Percentiles rank a stretch among this genome's conserved stretches.
Evolutionary conservation across 148 eudicot genomes (phyloP).

Genomic region (Diospyros kaki): DNA sequence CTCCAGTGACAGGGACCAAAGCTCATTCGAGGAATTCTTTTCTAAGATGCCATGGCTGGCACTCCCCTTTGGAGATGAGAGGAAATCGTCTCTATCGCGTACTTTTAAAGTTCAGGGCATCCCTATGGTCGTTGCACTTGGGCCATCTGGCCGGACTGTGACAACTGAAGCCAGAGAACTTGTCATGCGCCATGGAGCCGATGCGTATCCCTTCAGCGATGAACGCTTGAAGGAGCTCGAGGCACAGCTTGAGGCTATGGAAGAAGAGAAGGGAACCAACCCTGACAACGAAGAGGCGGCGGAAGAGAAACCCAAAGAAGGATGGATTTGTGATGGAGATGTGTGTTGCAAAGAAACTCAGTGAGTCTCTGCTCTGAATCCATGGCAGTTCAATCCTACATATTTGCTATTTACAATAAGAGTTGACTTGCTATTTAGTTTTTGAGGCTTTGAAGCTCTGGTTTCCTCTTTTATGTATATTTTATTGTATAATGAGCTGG

Average conservation of each 20-base stretch:
- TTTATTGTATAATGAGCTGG: too few relatives aligned
- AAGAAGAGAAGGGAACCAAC: too few relatives aligned
- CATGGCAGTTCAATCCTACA: too few relatives aligned
- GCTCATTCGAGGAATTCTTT: constrained; percentile 3
- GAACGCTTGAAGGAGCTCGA: constrained; percentile 33
- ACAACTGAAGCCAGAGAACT: constrained; percentile 39
- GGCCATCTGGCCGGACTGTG: constrained; percentile 42
- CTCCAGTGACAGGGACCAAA: neutral
- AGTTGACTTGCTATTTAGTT: too few relatives aligned
- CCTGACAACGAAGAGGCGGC: too few relatives aligned
- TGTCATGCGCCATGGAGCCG: constrained; percentile 36
- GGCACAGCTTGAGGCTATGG: constrained; percentile 29
- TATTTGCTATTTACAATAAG: too few relatives aligned
- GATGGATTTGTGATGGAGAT: too few relatives aligned
- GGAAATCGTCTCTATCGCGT: constrained; percentile 31
- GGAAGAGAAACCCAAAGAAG: too few relatives aligned
- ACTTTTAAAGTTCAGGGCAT: constrained; percentile 43
- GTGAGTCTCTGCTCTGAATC: too few relatives aligned
- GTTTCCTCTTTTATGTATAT: too few relatives aligned
- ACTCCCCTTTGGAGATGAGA: constrained; percentile 24
- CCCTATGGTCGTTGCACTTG: constrained; percentile 43
- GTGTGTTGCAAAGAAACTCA: too few relatives aligned
- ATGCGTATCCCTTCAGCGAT: constrained; percentile 58
- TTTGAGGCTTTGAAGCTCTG: too few relatives aligned
- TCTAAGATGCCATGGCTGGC: constrained; percentile 4